Percentiles rank a stretch among this genome's conserved stretches.
Evolutionary conservation across 768 basidiomycete genomes (phyloP).

Genomic region (Suillus brevipes): DNA sequence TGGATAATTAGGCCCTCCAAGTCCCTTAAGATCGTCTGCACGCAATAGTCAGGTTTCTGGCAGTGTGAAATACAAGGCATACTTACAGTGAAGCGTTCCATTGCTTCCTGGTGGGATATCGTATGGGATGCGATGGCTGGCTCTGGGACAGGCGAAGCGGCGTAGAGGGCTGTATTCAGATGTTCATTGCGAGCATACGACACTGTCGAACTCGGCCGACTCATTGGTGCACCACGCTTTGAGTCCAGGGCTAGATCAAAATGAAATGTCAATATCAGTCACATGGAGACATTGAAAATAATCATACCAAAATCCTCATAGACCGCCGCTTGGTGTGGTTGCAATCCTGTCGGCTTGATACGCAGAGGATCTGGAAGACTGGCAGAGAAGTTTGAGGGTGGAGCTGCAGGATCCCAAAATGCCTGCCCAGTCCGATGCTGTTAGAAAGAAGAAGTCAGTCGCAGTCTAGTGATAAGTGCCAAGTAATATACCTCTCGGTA

Average conservation of each 20-base stretch:
- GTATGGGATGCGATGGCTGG: constrained; percentile 41
- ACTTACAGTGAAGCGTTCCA: constrained; percentile 84
- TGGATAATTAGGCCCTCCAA: constrained; percentile 80
- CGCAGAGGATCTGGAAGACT: constrained; percentile 87
- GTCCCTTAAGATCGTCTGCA: constrained; percentile 46
- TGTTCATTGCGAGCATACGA: constrained; percentile 58
- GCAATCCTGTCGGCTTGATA: constrained; percentile 80
- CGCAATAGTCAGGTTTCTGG: neutral
- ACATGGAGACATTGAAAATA: neutral
- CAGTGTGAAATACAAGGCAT: constrained; percentile 28
- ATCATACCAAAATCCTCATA: constrained; percentile 91
- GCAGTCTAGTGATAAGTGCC: neutral
- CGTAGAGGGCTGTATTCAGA: constrained; percentile 45
- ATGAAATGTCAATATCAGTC: constrained; percentile 15
- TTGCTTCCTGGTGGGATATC: constrained; percentile 74
- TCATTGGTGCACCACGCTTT: constrained; percentile 49
- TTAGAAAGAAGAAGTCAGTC: constrained; percentile 13
- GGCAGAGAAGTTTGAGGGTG: constrained; percentile 64
- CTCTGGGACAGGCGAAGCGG: constrained; percentile 66
- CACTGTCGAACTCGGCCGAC: constrained; percentile 70
- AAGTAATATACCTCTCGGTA: constrained; percentile 72
- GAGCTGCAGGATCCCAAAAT: constrained; percentile 88
- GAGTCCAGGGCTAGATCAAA: constrained; percentile 47
- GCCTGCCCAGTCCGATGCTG: constrained; percentile 68
- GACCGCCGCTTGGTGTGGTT: constrained; percentile 78